Evolutionary conservation across 2,329 filamentous ascomycete genomes (phyloP).

Genomic region (Aspergillus latus): DNA sequence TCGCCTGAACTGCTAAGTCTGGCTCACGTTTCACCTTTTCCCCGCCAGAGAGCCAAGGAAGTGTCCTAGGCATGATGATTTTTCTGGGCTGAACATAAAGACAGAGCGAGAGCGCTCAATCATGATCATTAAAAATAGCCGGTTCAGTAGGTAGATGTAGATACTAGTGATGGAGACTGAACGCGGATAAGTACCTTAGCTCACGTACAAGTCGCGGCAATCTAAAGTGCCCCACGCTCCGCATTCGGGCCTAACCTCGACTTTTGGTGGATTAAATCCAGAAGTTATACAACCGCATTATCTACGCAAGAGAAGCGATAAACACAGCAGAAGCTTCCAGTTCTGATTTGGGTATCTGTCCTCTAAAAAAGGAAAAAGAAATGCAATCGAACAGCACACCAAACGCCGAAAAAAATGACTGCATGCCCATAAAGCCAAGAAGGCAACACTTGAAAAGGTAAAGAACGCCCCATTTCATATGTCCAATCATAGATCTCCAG

Average conservation of each 20-base stretch:
- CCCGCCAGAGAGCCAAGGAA: constrained; percentile 24
- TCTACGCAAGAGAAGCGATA: no score
- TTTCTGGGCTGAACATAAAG: neutral
- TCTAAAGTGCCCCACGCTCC: constrained; percentile 17
- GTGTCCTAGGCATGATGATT: constrained; percentile 24
- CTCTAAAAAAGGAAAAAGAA: neutral
- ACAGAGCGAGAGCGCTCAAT: neutral
- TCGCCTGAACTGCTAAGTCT: neutral
- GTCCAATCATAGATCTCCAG: neutral
- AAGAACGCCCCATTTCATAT: constrained; percentile 17
- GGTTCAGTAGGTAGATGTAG: neutral
- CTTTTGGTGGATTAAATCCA: no score
- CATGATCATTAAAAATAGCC: neutral
- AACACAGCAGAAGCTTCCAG: neutral
- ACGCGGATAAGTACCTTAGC: constrained; percentile 10
- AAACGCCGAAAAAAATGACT: constrained; percentile 15
- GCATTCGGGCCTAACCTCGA: neutral
- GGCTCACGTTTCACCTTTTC: neutral
- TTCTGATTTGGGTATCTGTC: constrained; percentile 15
- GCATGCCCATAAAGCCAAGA: neutral
- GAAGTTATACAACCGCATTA: no score
- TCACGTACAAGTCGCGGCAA: constrained; percentile 14
- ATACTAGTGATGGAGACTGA: neutral
- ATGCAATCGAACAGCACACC: neutral
- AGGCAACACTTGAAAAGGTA: neutral